These are phyloP conservation scores for Blastocystis sp. DNA, from an alignment of 352 stramenopile species.

Conservation along the genomic window DNA sequence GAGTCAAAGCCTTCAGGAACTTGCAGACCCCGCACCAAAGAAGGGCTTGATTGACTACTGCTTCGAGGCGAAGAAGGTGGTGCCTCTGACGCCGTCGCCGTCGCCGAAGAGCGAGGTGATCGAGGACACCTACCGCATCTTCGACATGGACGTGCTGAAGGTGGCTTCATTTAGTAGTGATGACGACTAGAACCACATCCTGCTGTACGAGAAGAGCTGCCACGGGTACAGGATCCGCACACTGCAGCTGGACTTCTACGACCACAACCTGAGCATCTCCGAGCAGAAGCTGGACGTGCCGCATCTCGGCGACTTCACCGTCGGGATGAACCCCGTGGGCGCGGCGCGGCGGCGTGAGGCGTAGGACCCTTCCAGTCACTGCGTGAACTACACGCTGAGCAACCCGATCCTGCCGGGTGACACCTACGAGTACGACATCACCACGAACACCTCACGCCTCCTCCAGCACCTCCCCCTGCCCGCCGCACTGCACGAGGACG, in stretches of 20 bases:
- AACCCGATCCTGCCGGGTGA: slow-evolving; percentile 13
- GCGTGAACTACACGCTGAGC: slow-evolving; percentile 5
- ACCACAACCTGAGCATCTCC: slow-evolving; percentile 50
- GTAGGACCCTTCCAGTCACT: slow-evolving; percentile 28
- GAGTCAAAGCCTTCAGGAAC: too few relatives aligned
- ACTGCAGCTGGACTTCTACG: slow-evolving; percentile 47
- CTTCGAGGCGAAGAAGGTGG: slow-evolving; percentile 23
- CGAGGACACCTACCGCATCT: slow-evolving; percentile 31
- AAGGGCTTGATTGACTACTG: slow-evolving; percentile 51
- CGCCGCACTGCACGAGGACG: not conserved
- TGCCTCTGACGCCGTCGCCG: slow-evolving; percentile 17
- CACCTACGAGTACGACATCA: slow-evolving; percentile 52
- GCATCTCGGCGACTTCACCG: slow-evolving; percentile 39
- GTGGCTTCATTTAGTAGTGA: not conserved
- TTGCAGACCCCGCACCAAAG: not conserved
- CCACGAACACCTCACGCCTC: slow-evolving; percentile 13
- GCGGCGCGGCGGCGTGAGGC: not conserved
- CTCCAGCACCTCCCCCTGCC: slow-evolving; percentile 10
- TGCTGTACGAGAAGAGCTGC: slow-evolving; percentile 65
- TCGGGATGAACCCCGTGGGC: slow-evolving; percentile 28
- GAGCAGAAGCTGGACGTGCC: slow-evolving; percentile 28
- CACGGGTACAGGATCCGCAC: slow-evolving; percentile 59
- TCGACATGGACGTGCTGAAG: slow-evolving; percentile 64
- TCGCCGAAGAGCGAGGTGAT: not conserved
- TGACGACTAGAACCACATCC: slow-evolving; percentile 44